Conservation (phyloP, 345 rosid species). For the Populus euphratica region DNA sequence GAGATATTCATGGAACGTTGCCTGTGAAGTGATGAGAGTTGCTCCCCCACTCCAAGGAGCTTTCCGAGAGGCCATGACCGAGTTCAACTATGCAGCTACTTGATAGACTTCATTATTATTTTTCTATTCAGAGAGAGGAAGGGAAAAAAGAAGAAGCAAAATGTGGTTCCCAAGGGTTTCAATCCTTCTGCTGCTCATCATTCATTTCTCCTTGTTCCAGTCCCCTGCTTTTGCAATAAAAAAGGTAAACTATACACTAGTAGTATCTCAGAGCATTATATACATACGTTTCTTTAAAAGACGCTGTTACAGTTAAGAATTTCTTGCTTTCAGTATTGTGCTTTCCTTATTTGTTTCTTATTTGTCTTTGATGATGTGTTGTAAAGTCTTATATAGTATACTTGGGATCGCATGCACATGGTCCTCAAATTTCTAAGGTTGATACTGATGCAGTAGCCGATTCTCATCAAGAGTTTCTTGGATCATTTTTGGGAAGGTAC, state of each 20-base stretch:
- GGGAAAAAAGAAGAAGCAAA: not conserved
- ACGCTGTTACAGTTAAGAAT: not conserved
- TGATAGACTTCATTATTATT: not conserved
- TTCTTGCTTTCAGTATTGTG: not conserved
- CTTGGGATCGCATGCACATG: conserved; percentile 32
- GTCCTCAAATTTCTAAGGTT: conserved; percentile 5
- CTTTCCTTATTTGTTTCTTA: not conserved
- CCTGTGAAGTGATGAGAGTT: too few species aligned
- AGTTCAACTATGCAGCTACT: too few species aligned
- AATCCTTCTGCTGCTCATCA: not conserved
- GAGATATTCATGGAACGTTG: too few species aligned
- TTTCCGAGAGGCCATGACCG: too few species aligned
- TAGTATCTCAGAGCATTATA: not conserved
- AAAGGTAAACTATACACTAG: conserved; percentile 21
- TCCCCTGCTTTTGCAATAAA: conserved; percentile 40
- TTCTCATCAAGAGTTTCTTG: conserved; percentile 32
- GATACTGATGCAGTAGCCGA: conserved; percentile 6
- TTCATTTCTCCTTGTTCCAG: conserved; percentile 6
- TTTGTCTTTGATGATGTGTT: not conserved
- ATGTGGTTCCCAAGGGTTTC: not conserved
- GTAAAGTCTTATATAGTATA: conserved; percentile 34
- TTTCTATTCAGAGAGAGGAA: too few species aligned
- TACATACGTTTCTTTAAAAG: not conserved
- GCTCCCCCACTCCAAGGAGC: too few species aligned
- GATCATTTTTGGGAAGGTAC: conserved; percentile 36